Evolutionary conservation across 805 yeast genomes (phyloP), one percentile per base, ranked within the genome.

Genomic region (Vanderwaltozyma verrucispora): DNA sequence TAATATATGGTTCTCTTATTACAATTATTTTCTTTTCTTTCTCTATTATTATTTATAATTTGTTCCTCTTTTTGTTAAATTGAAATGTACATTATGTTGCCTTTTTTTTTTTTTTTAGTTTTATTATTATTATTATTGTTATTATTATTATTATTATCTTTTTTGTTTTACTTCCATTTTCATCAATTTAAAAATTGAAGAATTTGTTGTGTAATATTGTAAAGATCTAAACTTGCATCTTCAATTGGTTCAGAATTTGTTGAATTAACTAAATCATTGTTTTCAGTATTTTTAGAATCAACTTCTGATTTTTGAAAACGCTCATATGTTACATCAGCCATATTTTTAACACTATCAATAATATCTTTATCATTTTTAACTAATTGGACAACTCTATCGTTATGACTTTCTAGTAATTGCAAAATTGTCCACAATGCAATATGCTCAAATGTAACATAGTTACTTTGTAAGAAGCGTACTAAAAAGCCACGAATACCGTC

Each of bases 361-460:
- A 75, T 70, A 14, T 72, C 65, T 36, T 66, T 69, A 48, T 75
- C 74, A 32, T 65, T 72, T 50, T 74, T 75, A 30, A 77, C 74
- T 49, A 74, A 61, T 14, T 68, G 55, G n/a, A 60, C 46, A 51
- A 81, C 67, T 54, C 77, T 77, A 37, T 61, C 59, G 54, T 87
- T 83, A 50, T 81, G 84, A 43, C 94, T 78, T 62, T 92, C 98
- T 47, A 92, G 72, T 46, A 92, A 71, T 63, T 92, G 98, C 49
- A 89, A 69, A 48, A 88, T 80, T 31, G 96, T 89, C 98, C 98
- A 92, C 43, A 88, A 73, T 1, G 97, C 96, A 63, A 92, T 92
- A 59, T 92, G 98, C 63, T 92, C 97, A 62, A 92, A 92, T 0
- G 97, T 92, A 12, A 94, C 81, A 58, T 88, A 92, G 29, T 80